Evolutionary conservation across 1,284 basidiomycete species (phyloP), one percentile per base, ranked within the genome.

Genomic region (Cystobasidium pallidum): DNA sequence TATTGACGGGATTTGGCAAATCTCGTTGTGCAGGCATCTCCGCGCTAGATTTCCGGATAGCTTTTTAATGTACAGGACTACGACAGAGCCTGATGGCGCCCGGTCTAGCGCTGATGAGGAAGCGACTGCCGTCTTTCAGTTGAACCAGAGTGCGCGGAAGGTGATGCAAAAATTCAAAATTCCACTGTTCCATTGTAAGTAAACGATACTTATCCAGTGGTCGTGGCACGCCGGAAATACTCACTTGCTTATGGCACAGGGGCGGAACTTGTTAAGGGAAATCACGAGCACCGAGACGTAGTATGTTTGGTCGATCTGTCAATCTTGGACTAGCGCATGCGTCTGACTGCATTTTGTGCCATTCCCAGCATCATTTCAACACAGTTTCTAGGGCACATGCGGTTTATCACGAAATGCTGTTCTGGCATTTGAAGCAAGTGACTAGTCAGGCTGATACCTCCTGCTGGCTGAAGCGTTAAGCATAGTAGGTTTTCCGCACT

Each of bases 31-130:
- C 39, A 71, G 68, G 26, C 49, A 51, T 17, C 61, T 71, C 4
- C 68, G 52, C 15, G 26, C n/a, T 21, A 55, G 41, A 21, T 71
- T 71, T 49, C 68, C 68, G 11, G 15, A 28, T 2, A 58, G 36
- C 51, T 55, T 30, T 30, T 28, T 71, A 15, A 71, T 71, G 68
- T 71, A 71, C 26, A 45, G 68, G 21, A 71, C 68, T 11, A 70
- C 67, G 2, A 52, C 67, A 32, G 28, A 62, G 24, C 68, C 68
- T 7, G 62, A 21, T 8, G n/a, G 28, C 13, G 34, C 30, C 1
- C 26, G 47, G 19, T 51, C 43, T 10, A n/a, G 4, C 15, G 51
- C 28, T 2, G 68, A 71, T 26, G 59, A 71, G 19, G 68, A 71
- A 64, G 39, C 21, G 4, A 71, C 54, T 30, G 39, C 59, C 17